Conservation (phyloP, 768 basidiomycete species). For the Saitozyma sp. region DNA sequence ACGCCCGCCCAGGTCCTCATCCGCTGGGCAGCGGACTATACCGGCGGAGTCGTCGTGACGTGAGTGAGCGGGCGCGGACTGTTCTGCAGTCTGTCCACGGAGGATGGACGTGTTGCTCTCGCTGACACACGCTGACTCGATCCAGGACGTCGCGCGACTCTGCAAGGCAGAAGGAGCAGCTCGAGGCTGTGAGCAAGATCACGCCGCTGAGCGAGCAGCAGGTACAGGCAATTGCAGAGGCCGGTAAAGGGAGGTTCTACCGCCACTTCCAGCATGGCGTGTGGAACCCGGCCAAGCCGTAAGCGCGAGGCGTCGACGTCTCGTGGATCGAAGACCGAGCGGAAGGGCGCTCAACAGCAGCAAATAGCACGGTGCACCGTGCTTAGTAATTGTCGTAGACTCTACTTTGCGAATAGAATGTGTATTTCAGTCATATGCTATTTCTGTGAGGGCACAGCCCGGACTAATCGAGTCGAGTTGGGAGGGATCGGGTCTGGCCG, state of each 20-base stretch:
- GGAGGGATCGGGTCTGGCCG: too few species aligned
- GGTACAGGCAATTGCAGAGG: slow-evolving; percentile 30
- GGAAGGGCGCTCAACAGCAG: too few species aligned
- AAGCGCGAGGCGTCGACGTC: neutral
- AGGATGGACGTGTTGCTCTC: too few species aligned
- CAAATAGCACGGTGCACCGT: too few species aligned
- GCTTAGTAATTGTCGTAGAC: too few species aligned
- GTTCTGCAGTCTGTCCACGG: neutral
- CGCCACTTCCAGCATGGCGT: slow-evolving; percentile 30
- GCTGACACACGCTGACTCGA: neutral
- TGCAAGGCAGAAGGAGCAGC: slow-evolving; percentile 33
- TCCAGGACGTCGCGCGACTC: slow-evolving; percentile 29
- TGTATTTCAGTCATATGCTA: too few species aligned
- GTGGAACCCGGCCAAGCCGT: slow-evolving; percentile 39
- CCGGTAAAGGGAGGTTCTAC: slow-evolving; percentile 24
- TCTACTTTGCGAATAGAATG: too few species aligned
- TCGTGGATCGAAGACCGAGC: neutral
- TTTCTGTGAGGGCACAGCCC: too few species aligned
- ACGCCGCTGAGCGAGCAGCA: slow-evolving; percentile 18
- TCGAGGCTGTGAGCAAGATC: slow-evolving; percentile 28
- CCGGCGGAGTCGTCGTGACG: slow-evolving; percentile 20
- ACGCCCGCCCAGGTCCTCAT: slow-evolving; percentile 40
- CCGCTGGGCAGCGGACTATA: slow-evolving; percentile 25
- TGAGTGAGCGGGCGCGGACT: slow-evolving; percentile 10
- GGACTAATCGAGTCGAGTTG: too few species aligned